These are phyloP conservation scores for Entophlyctis helioformis DNA, from an alignment of 192 early-diverging fungal species.

Conservation along the genomic window DNA sequence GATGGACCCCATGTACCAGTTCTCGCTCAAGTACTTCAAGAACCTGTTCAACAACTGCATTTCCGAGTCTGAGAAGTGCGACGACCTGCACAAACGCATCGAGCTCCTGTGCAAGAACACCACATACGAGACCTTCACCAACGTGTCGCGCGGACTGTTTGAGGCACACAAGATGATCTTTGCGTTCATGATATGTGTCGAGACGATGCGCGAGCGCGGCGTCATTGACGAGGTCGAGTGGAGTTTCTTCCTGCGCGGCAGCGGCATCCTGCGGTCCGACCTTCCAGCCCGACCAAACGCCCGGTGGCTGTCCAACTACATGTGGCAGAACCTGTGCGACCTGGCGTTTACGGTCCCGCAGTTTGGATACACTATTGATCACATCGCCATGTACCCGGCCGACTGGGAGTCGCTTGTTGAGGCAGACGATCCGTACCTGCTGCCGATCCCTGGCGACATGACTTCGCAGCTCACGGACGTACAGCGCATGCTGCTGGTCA, in stretches of 20 bases:
- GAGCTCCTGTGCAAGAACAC: conserved; percentile 36
- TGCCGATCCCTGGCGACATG: conserved; percentile 24
- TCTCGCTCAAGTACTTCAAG: conserved; percentile 54
- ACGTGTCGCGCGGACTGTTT: conserved; percentile 47
- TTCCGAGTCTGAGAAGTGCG: conserved; percentile 31
- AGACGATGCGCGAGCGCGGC: conserved; percentile 33
- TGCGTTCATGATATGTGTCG: conserved; percentile 47
- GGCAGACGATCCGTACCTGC: conserved; percentile 20
- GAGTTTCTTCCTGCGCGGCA: conserved; percentile 49
- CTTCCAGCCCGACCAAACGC: conserved; percentile 25
- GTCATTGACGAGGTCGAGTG: conserved; percentile 33
- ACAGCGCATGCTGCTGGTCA: conserved; percentile 39
- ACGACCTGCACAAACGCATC: conserved; percentile 32
- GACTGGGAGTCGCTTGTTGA: conserved; percentile 40
- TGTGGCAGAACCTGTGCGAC: conserved; percentile 46
- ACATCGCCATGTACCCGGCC: conserved; percentile 25
- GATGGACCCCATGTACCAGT: conserved; percentile 57
- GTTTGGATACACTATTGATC: conserved; percentile 29
- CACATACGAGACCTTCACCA: conserved; percentile 41
- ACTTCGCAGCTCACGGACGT: conserved; percentile 24
- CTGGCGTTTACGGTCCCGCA: conserved; percentile 22
- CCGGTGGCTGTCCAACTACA: conserved; percentile 27
- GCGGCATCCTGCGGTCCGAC: conserved; percentile 14
- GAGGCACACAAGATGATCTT: conserved; percentile 48
- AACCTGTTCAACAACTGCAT: conserved; percentile 46